A percentile compares a stretch with the other conserved stretches of the same genome.
phyloP scores from a whole-genome alignment of 2,329 filamentous ascomycete genomes.

The Coniochaeta ligniaria region DNA sequence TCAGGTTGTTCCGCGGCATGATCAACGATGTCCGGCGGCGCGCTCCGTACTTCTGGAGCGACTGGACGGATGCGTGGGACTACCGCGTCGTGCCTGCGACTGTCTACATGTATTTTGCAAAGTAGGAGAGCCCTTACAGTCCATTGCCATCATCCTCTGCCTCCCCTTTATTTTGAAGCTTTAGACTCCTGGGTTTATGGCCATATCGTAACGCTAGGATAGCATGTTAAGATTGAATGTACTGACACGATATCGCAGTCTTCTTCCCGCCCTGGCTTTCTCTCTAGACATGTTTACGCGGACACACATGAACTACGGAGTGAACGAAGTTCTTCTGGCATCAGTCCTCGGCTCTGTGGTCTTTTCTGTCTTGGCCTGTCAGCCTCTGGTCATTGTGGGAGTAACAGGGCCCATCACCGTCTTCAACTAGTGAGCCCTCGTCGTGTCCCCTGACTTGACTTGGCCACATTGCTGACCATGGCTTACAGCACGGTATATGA shows the following conservation, averaged over 20 bases:
- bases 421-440: slow-evolving; percentile 65
- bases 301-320: slow-evolving; percentile 76
- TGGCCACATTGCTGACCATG: neutral
- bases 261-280: slow-evolving; percentile 80
- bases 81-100: slow-evolving; percentile 84
- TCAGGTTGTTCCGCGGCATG: slow-evolving; percentile 73
- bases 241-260: slow-evolving; percentile 42
- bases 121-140: slow-evolving; percentile 42
- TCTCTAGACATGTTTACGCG: slow-evolving; percentile 91
- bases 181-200: too few relatives aligned
- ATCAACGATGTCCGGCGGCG: slow-evolving; percentile 67
- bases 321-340: slow-evolving; percentile 84
- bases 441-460: neutral
- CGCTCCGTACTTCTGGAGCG: slow-evolving; percentile 70
- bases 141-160: neutral
- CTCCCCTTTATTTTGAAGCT: neutral
- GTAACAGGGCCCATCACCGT: slow-evolving; percentile 89
- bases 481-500: slow-evolving; percentile 68
- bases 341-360: slow-evolving; percentile 79
- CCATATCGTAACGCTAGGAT: too few relatives aligned
- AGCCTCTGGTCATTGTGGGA: slow-evolving; percentile 84
- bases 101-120: slow-evolving; percentile 92
- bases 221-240: neutral
- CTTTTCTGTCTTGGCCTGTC: slow-evolving; percentile 71
- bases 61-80: slow-evolving; percentile 84